phyloP scores from a whole-genome alignment of 2,329 filamentous ascomycete species.

The Alternaria solani region DNA sequence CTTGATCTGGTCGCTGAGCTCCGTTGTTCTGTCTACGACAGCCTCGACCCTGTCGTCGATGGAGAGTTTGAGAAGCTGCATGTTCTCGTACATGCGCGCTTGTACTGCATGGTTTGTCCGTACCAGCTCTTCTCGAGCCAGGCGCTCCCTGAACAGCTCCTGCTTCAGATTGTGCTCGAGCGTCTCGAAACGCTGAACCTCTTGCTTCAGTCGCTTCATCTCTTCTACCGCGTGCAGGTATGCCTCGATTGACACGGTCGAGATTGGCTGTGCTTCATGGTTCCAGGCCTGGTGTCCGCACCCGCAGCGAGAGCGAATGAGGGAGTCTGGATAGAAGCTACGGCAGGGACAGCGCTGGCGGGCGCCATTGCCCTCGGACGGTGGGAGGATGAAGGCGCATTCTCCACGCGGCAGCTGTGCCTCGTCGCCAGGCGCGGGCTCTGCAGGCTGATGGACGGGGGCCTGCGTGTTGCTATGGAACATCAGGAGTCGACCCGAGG shows the following conservation, averaged over 20 bases:
- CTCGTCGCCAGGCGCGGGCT: constrained; percentile 36
- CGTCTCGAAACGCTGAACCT: constrained; percentile 44
- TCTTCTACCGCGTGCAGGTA: constrained; percentile 48
- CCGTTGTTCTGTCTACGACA: constrained; percentile 51
- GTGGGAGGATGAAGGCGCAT: constrained; percentile 48
- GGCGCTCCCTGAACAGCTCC: constrained; percentile 47
- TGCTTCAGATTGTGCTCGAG: constrained; percentile 50
- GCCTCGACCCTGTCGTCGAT: constrained; percentile 53
- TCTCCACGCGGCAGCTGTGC: constrained; percentile 50
- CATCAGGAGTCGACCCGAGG: constrained; percentile 46
- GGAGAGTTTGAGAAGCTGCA: constrained; percentile 48
- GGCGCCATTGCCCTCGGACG: constrained; percentile 30
- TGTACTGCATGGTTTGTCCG: constrained; percentile 45
- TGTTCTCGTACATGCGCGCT: constrained; percentile 50
- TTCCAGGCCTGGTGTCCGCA: constrained; percentile 59
- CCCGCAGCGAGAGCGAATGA: constrained; percentile 53
- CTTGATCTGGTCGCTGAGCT: constrained; percentile 50
- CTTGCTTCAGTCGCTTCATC: constrained; percentile 46
- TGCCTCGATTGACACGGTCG: constrained; percentile 48
- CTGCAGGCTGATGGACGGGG: constrained; percentile 42
- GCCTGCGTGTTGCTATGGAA: constrained; percentile 47
- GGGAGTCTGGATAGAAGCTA: constrained; percentile 52
- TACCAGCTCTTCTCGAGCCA: constrained; percentile 46
- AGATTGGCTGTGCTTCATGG: constrained; percentile 50
- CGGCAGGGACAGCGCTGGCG: constrained; percentile 56